These are phyloP conservation scores for Trichosporon coremiiforme DNA, from an alignment of 1,284 basidiomycete genomes.

Conservation along the genomic window DNA sequence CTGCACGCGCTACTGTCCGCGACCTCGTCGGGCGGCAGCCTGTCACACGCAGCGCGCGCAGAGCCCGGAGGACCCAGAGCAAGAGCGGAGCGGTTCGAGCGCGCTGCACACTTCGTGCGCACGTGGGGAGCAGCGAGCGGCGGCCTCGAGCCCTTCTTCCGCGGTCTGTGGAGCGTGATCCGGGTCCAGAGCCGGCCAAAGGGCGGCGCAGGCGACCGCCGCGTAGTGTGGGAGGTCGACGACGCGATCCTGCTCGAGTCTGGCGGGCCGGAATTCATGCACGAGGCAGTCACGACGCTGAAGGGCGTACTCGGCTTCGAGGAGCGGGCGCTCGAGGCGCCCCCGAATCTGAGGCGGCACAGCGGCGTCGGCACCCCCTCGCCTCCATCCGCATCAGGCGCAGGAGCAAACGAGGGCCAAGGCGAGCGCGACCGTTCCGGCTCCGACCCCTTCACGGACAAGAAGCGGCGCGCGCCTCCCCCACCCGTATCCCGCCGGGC, in stretches of 20 bases:
- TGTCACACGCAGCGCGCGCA: conserved; percentile 40
- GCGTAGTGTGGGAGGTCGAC: conserved; percentile 54
- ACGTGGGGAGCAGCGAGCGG: conserved; percentile 46
- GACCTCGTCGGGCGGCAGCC: conserved; percentile 40
- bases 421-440: conserved; percentile 22
- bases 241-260: conserved; percentile 55
- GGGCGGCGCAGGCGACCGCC: conserved; percentile 40
- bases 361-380: not conserved
- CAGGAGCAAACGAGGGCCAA: not conserved
- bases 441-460: conserved; percentile 50
- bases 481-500: conserved; percentile 37
- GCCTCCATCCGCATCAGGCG: not conserved
- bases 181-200: conserved; percentile 43
- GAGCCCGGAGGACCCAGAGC: conserved; percentile 34
- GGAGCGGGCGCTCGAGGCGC: conserved; percentile 46
- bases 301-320: conserved; percentile 53
- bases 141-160: conserved; percentile 52
- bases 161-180: conserved; percentile 44
- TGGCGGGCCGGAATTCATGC: conserved; percentile 54
- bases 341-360: conserved; percentile 36
- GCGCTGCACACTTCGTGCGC: conserved; percentile 38
- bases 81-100: conserved; percentile 40
- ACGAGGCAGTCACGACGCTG: conserved; percentile 47
- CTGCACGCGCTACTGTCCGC: conserved; percentile 51
- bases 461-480: conserved; percentile 31